Percentiles rank a stretch among this genome's conserved stretches.
These are phyloP conservation scores for Aureobasidium lini DNA, from an alignment of 2,329 filamentous ascomycete species.

Conservation along the genomic window DNA sequence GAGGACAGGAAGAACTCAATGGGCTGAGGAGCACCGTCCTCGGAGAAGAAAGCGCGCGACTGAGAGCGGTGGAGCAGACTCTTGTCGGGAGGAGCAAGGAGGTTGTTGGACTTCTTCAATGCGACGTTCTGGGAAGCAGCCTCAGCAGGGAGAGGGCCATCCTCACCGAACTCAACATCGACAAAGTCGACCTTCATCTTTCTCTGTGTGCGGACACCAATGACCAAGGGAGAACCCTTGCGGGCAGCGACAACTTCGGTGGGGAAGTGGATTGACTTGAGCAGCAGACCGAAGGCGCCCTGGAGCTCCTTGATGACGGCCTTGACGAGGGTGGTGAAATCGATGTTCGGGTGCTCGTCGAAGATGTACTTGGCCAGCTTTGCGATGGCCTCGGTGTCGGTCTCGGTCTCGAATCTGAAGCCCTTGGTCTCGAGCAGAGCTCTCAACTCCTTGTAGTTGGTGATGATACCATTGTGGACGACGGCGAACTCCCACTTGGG, in stretches of 20 bases:
- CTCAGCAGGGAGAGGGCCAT: conserved; percentile 83
- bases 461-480: conserved; percentile 99
- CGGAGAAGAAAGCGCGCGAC: conserved; percentile 96
- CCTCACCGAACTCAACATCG: conserved; percentile 93
- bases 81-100: conserved; percentile 90
- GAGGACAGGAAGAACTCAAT: conserved; percentile 99
- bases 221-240: conserved; percentile 95
- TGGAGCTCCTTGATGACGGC: conserved; percentile 97
- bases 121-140: conserved; percentile 93
- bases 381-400: conserved; percentile 97
- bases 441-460: conserved; percentile 99
- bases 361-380: conserved; percentile 98
- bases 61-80: conserved; percentile 96
- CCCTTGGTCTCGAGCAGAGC: conserved; percentile 87
- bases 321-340: conserved; percentile 95
- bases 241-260: conserved; percentile 96
- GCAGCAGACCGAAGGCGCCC: conserved; percentile 90
- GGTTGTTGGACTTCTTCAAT: conserved; percentile 67
- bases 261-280: conserved; percentile 98
- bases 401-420: conserved; percentile 98
- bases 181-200: conserved; percentile 99
- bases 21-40: conserved; percentile 95
- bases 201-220: conserved; percentile 92
- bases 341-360: conserved; percentile 86
- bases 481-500: conserved; percentile 92